Evolutionary conservation across 768 basidiomycete genomes (phyloP).

Genomic region (Leccinum aurantiacum): DNA sequence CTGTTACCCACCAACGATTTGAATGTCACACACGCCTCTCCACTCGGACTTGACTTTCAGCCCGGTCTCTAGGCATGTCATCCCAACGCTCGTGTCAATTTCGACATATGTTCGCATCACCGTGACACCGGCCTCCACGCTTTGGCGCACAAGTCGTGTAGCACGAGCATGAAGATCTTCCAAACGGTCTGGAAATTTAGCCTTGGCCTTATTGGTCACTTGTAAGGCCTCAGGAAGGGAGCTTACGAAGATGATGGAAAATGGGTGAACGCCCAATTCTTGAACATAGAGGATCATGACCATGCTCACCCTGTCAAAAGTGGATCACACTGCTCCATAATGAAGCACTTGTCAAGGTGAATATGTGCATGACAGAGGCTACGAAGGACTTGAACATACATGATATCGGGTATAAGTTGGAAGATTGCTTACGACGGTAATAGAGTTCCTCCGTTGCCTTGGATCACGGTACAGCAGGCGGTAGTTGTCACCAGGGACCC

Average conservation of each 20-base stretch:
- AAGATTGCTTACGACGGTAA: conserved; percentile 32
- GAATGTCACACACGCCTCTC: conserved; percentile 49
- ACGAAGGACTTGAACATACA: conserved; percentile 3
- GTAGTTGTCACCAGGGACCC: background rate
- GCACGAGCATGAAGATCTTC: conserved; percentile 54
- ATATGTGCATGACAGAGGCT: conserved; percentile 63
- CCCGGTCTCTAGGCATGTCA: conserved; percentile 54
- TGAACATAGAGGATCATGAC: background rate
- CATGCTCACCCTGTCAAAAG: conserved; percentile 50
- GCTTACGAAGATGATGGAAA: conserved; percentile 30
- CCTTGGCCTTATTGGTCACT: conserved; percentile 53
- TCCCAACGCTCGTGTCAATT: conserved; percentile 54
- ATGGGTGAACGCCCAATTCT: conserved; percentile 1
- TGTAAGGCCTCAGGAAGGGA: conserved; percentile 56
- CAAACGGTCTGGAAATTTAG: conserved; percentile 41
- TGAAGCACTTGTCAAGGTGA: conserved; percentile 69
- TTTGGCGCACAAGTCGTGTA: conserved; percentile 52
- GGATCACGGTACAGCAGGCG: conserved; percentile 6
- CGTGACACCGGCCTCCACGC: conserved; percentile 61
- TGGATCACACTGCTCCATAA: conserved; percentile 53
- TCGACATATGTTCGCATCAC: conserved; percentile 69
- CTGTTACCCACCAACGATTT: conserved; percentile 49
- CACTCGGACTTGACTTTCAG: conserved; percentile 48
- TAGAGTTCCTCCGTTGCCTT: conserved; percentile 31
- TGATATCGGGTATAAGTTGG: conserved; percentile 13